A percentile compares a stretch with the other conserved stretches of the same genome.
phyloP scores from a whole-genome alignment of 257 asterid genomes.

The Verbena officinalis region DNA sequence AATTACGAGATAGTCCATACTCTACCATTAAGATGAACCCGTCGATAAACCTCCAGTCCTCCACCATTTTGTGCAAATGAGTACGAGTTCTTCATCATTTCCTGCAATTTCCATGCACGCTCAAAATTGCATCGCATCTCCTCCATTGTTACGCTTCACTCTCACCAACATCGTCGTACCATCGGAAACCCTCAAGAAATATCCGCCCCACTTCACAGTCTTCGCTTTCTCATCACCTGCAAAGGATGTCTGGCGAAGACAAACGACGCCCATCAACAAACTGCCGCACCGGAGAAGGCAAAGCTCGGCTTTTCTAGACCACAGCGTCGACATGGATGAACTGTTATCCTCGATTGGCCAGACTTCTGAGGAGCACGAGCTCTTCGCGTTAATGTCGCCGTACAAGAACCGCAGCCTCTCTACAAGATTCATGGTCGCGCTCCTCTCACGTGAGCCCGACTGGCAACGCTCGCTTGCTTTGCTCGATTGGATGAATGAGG shows the following conservation, averaged over 20 bases:
- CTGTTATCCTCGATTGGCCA: conserved; percentile 56
- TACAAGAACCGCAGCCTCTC: conserved; percentile 66
- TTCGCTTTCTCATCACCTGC: conserved; percentile 40
- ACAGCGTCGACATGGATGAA: conserved; percentile 75
- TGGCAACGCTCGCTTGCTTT: conserved; percentile 88
- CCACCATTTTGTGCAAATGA: conserved; percentile 20
- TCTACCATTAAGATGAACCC: background rate
- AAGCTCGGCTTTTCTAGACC: conserved; percentile 48
- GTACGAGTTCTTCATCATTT: background rate
- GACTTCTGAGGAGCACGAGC: conserved; percentile 69
- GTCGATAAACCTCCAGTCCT: background rate
- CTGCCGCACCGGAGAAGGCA: conserved; percentile 41
- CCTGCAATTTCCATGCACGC: conserved; percentile 30
- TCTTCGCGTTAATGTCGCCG: conserved; percentile 68
- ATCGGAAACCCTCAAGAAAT: conserved; percentile 20
- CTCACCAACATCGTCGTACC: conserved; percentile 34
- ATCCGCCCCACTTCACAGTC: conserved; percentile 33
- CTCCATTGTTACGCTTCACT: conserved; percentile 28
- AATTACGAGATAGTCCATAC: background rate
- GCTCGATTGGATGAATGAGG: conserved; percentile 93
- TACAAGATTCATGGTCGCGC: conserved; percentile 73
- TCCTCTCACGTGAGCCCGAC: conserved; percentile 80
- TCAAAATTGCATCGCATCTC: conserved; percentile 28
- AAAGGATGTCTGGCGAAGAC: conserved; percentile 57
- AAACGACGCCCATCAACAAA: conserved; percentile 20